Evolutionary conservation across 352 stramenopile genomes (phyloP).

Genomic region (Aphanomyces astaci): DNA sequence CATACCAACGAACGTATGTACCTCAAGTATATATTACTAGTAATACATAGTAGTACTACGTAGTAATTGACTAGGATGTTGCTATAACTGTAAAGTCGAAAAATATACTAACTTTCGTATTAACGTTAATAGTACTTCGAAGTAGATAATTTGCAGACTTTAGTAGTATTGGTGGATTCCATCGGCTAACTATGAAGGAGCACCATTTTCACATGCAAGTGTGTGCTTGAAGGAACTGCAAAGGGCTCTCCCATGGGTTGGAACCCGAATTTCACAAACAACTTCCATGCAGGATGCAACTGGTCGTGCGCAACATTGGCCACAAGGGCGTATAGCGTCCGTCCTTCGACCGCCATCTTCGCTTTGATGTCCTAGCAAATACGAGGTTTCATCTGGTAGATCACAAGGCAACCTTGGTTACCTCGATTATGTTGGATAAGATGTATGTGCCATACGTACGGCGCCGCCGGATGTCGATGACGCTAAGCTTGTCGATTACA

Average conservation of each 20-base stretch:
- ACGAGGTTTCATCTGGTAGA: constrained; percentile 10
- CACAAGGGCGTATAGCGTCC: constrained; percentile 32
- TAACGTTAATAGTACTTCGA: too few relatives aligned
- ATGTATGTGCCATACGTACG: constrained; percentile 46
- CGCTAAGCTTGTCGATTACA: constrained; percentile 51
- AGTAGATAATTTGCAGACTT: too few relatives aligned
- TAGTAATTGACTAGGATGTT: too few relatives aligned
- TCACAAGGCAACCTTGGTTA: constrained; percentile 20
- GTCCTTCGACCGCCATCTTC: constrained; percentile 30
- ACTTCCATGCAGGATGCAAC: constrained; percentile 33
- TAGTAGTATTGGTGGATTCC: too few relatives aligned
- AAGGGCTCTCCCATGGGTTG: constrained; percentile 23
- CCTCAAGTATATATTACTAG: too few relatives aligned
- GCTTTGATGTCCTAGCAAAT: constrained; percentile 42
- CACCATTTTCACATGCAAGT: constrained; percentile 9
- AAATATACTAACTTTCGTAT: too few relatives aligned
- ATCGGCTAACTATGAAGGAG: neutral
- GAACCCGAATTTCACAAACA: constrained; percentile 50
- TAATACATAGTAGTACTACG: too few relatives aligned
- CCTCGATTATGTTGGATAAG: constrained; percentile 44
- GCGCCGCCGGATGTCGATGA: constrained; percentile 43
- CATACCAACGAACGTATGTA: too few relatives aligned
- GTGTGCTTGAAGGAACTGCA: neutral
- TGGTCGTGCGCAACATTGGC: constrained; percentile 37
- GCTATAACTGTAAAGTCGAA: too few relatives aligned